phyloP scores from a whole-genome alignment of 352 stramenopile species.

The Pythium plurisporium region DNA sequence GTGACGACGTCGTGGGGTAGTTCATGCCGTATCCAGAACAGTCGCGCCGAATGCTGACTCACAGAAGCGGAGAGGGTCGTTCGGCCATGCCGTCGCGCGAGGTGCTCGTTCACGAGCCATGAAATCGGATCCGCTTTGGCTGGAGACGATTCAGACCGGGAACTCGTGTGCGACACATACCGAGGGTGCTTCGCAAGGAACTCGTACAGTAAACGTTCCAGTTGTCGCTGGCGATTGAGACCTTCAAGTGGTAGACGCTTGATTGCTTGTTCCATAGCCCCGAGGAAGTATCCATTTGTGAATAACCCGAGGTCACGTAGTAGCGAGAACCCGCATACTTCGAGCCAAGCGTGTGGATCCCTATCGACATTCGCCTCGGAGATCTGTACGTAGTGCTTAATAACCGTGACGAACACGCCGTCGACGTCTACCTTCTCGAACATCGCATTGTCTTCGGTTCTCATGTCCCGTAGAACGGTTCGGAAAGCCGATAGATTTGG shows the following conservation, averaged over 20 bases:
- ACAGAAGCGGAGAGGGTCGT: background rate
- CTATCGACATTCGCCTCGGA: background rate
- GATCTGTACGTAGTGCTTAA: constrained; percentile 4
- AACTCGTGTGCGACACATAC: background rate
- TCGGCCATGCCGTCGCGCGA: background rate
- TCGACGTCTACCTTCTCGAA: background rate
- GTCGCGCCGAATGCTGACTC: background rate
- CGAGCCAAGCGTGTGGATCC: background rate
- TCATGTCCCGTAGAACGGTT: constrained; percentile 5
- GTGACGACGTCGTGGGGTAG: constrained; percentile 3
- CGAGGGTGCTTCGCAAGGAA: constrained; percentile 4
- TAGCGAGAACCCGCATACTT: constrained; percentile 33
- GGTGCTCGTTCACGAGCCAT: constrained; percentile 6
- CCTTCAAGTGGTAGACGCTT: background rate
- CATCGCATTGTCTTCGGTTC: background rate
- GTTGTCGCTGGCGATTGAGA: background rate
- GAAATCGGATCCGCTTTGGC: background rate
- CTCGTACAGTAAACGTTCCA: background rate
- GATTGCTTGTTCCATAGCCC: constrained; percentile 35
- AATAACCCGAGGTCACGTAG: constrained; percentile 50
- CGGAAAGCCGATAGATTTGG: background rate
- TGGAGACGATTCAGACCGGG: background rate
- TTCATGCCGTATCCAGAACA: constrained; percentile 17
- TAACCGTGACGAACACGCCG: background rate
- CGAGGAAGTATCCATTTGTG: constrained; percentile 50